phyloP scores from a whole-genome alignment of 2,329 filamentous ascomycete genomes.

The Scedosporium aurantiacum region DNA sequence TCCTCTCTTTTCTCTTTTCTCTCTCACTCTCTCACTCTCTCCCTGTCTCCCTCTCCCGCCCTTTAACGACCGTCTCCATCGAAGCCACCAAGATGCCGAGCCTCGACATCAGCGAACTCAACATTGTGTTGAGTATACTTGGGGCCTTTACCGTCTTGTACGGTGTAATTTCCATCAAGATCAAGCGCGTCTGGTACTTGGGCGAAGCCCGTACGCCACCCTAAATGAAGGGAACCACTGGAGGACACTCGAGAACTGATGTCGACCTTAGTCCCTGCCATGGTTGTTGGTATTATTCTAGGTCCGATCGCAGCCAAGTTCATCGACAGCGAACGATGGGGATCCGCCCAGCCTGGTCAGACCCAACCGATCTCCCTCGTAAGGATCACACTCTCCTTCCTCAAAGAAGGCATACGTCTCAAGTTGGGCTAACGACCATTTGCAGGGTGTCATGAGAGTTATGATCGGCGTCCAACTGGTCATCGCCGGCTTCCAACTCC shows the following conservation, averaged over 20 bases:
- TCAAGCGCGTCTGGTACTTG: constrained; percentile 42
- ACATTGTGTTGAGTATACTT: constrained; percentile 13
- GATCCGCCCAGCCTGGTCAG: constrained; percentile 20
- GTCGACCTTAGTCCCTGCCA: constrained; percentile 37
- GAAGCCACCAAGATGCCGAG: constrained; percentile 12
- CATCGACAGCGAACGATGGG: constrained; percentile 32
- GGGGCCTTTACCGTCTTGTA: constrained; percentile 35
- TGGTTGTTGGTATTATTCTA: constrained; percentile 40
- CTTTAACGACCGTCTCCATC: background rate
- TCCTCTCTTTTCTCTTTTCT: too few relatives aligned
- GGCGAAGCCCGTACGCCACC: constrained; percentile 37
- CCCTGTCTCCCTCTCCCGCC: background rate
- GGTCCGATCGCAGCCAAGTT: constrained; percentile 45
- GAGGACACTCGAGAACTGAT: background rate
- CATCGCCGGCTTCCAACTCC: constrained; percentile 52
- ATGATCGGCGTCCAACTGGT: constrained; percentile 53
- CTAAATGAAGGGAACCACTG: background rate
- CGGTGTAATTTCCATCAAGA: constrained; percentile 38
- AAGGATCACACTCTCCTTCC: background rate
- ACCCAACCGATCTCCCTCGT: constrained; percentile 28
- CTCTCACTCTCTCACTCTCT: too few relatives aligned
- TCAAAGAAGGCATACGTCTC: too few relatives aligned
- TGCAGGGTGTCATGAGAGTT: constrained; percentile 34
- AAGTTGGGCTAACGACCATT: background rate
- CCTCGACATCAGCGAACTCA: constrained; percentile 14